These are phyloP conservation scores for Aspergillaceae sp. DNA, from an alignment of 2,329 filamentous ascomycete genomes.

Conservation along the genomic window DNA sequence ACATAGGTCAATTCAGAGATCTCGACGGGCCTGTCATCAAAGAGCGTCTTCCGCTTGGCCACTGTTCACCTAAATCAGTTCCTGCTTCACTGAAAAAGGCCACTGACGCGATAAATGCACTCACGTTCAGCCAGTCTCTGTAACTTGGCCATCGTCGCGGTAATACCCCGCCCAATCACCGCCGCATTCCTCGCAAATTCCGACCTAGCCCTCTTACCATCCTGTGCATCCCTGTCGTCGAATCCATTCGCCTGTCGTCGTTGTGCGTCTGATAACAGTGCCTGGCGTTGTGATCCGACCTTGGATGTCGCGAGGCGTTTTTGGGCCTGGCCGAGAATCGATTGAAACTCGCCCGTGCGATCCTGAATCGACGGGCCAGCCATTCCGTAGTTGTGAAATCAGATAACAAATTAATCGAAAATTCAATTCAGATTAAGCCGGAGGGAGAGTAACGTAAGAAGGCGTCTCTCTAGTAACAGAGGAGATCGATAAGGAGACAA, in stretches of 20 bases:
- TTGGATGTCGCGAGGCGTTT: slow-evolving; percentile 69
- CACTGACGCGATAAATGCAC: slow-evolving; percentile 18
- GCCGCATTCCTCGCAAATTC: slow-evolving; percentile 90
- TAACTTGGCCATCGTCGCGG: slow-evolving; percentile 85
- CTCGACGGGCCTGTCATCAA: slow-evolving; percentile 92
- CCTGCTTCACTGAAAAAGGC: too few relatives aligned
- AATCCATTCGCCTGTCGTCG: slow-evolving; percentile 50
- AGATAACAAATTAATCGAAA: too few relatives aligned
- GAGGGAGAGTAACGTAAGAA: too few relatives aligned
- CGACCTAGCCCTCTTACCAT: slow-evolving; percentile 51
- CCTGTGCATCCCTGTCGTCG: slow-evolving; percentile 42
- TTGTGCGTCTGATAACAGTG: slow-evolving; percentile 66
- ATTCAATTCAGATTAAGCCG: too few relatives aligned
- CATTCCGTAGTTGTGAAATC: slow-evolving; percentile 27
- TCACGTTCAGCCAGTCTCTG: slow-evolving; percentile 79
- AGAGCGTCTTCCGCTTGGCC: slow-evolving; percentile 92
- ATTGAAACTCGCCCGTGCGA: slow-evolving; percentile 88
- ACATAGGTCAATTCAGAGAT: slow-evolving; percentile 96
- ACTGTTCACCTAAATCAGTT: slow-evolving; percentile 42
- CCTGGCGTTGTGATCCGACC: slow-evolving; percentile 68
- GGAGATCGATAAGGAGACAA: slow-evolving; percentile 27
- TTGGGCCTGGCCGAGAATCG: slow-evolving; percentile 79
- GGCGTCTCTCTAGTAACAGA: too few relatives aligned
- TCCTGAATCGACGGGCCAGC: slow-evolving; percentile 74
- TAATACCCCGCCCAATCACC: slow-evolving; percentile 85